phyloP scores from a whole-genome alignment of 306 rosid species.

The Cucurbita maxima region DNA sequence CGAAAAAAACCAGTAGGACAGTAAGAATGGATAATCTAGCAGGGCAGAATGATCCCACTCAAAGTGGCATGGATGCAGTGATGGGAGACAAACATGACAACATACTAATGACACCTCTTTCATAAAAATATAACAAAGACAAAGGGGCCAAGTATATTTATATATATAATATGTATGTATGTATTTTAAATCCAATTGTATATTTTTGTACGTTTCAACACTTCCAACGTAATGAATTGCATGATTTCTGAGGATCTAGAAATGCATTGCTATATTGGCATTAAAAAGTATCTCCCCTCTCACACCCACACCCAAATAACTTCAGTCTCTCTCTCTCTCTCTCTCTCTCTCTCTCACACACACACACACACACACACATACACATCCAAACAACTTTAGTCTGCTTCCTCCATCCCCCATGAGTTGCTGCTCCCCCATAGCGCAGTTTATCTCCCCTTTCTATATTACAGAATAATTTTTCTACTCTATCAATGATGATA shows the following conservation, averaged over 20 bases:
- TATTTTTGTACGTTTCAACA: not conserved
- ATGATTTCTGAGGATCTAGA: not conserved
- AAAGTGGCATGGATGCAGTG: not conserved
- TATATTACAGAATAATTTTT: not conserved
- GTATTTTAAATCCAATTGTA: not conserved
- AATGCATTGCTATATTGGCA: not conserved
- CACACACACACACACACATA: not conserved
- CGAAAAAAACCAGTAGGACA: not conserved
- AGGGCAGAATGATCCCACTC: not conserved
- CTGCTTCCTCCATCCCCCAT: not conserved
- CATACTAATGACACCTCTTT: not conserved
- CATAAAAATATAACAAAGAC: not conserved
- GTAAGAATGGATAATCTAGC: not conserved
- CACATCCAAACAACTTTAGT: not conserved
- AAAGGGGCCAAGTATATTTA: not conserved
- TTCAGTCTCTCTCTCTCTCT: not conserved
- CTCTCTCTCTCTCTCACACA: rapidly evolving
- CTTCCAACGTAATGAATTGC: not conserved
- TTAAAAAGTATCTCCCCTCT: not conserved
- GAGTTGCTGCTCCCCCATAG: not conserved
- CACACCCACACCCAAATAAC: not conserved
- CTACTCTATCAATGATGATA: not conserved
- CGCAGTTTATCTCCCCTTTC: not conserved
- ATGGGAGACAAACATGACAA: not conserved
- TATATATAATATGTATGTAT: not conserved